Conservation (phyloP, 2,329 filamentous ascomycete species). For the Monosporascus sp. region DNA sequence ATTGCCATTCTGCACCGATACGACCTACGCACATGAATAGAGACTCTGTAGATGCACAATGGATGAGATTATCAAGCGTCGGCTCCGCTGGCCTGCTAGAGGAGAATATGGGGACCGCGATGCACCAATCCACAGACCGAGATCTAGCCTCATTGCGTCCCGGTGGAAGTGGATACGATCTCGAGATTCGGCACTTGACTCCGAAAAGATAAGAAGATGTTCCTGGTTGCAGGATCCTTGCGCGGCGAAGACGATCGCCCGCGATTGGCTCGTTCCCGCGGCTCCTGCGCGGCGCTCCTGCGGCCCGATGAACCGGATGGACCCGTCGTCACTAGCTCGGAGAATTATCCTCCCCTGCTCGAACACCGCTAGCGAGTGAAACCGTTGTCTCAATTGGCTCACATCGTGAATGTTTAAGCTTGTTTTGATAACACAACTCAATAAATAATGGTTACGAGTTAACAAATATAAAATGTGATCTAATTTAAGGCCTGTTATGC, state of each 20-base stretch:
- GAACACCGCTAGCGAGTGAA: background rate
- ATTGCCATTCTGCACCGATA: too few species aligned
- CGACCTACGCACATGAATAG: too few species aligned
- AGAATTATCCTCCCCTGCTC: slow-evolving; percentile 16
- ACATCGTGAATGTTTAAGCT: too few species aligned
- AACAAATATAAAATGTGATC: too few species aligned
- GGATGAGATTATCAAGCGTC: background rate
- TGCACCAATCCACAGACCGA: background rate
- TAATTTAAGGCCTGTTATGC: too few species aligned
- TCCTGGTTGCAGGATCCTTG: background rate
- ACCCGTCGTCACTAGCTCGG: slow-evolving; percentile 4
- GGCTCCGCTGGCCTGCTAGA: background rate
- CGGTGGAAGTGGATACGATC: background rate
- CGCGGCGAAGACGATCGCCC: background rate
- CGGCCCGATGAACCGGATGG: slow-evolving; percentile 23
- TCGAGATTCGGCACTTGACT: background rate
- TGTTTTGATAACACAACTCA: too few species aligned
- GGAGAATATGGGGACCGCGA: background rate
- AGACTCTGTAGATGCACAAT: too few species aligned
- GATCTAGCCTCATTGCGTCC: background rate
- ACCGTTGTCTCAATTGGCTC: too few species aligned
- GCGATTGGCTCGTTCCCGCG: slow-evolving; percentile 13
- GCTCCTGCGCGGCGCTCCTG: slow-evolving; percentile 18
- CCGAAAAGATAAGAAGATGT: background rate
- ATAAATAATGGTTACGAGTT: too few species aligned